Evolutionary conservation across 2,329 filamentous ascomycete genomes (phyloP).

Genomic region (Plectosphaerella sp.): DNA sequence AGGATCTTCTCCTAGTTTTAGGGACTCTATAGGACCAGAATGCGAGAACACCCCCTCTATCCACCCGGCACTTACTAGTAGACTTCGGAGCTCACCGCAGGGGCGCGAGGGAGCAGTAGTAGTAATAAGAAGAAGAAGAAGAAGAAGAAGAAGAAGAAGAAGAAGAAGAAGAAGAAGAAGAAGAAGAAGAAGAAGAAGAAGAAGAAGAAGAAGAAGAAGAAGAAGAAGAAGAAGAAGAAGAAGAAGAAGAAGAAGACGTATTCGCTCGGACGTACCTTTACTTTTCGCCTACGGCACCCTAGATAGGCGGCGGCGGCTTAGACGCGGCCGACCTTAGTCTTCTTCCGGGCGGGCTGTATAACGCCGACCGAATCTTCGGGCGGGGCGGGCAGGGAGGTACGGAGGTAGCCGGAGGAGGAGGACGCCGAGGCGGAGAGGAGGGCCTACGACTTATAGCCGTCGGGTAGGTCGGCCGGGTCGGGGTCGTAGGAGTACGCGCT

Average conservation of each 20-base stretch:
- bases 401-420: neutral
- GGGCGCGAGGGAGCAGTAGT: too few species aligned
- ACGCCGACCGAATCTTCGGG: neutral
- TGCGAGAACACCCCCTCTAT: neutral
- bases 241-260: neutral
- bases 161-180: too few species aligned
- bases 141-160: too few species aligned
- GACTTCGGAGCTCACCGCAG: neutral
- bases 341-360: neutral
- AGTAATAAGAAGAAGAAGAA: too few species aligned
- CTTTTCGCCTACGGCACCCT: constrained; percentile 6
- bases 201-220: too few species aligned
- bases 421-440: neutral
- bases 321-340: neutral
- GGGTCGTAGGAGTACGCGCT: too few species aligned
- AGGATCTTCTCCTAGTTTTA: too few species aligned
- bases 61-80: neutral
- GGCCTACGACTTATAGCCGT: neutral
- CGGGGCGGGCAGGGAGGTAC: neutral
- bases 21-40: too few species aligned
- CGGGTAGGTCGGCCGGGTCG: too few species aligned
- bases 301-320: constrained; percentile 5
- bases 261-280: constrained; percentile 3
- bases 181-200: too few species aligned
- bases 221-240: too few species aligned